Evolutionary conservation across 495 filamentous ascomycete species (phyloP), one percentile per base, ranked within the genome.

Genomic region (Stereocaulon alpinum): DNA sequence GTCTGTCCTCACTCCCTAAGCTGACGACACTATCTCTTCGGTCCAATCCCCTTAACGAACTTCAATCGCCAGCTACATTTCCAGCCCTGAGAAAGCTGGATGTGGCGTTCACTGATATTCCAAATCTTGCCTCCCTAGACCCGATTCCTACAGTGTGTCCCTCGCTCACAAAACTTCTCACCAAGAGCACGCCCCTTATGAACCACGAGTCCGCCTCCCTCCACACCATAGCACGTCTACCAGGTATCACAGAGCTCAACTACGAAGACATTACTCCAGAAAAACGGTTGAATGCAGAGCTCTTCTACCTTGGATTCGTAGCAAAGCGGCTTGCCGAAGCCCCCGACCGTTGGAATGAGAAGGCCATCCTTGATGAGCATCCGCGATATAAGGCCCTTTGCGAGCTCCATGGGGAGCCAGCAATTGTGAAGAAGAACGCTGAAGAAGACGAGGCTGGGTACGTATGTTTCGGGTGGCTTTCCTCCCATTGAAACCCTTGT

Each of bases 241-340:
- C 82, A 3, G 70, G 70, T 7, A 79, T 94, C 14, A 77, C 80
- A 34, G 74, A 72, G 0, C 80, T 98, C 15, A 97, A 98, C 70
- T 94, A 86, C 70, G 86, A 83, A 65, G 76, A 73, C 4, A 86
- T 98, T 63, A 81, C 83, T 0, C 59, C 69, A 1, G 78, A 83
- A 44, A 91, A 96, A 62, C 82, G 93, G 20, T 76, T 78, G 48
- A 90, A 97, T 64, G 89, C 88, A 14, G 93, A 98, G 57, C 84
- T 91, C 66, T 98, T 91, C 71, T 98, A 97, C 68, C 81, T 97
- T 12, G 85, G 82, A 6, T 79, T 83, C 32, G 91, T 96, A 55
- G 87, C 79, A 18, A 82, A 82, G 51, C 86, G 88, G 64, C 73
- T 96, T 20, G 82, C 86, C 17, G 75, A 75, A 11, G 78, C 76